Conservation (phyloP, 495 filamentous ascomycete species). For the Lophiostoma macrostomum region DNA sequence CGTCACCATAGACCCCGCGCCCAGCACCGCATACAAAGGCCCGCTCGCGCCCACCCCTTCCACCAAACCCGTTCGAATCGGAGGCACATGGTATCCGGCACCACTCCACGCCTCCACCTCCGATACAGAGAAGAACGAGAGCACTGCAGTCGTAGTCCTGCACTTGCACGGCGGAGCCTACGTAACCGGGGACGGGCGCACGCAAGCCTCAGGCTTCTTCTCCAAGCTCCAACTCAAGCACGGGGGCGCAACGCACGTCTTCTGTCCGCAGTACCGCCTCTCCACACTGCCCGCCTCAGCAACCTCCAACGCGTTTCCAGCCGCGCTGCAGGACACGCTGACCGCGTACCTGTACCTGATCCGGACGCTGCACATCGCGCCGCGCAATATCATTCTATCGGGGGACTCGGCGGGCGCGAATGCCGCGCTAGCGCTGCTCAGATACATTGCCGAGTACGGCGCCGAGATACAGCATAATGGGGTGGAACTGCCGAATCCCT, state of each 20-base stretch:
- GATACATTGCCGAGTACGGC: slow-evolving; percentile 34
- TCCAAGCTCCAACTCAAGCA: slow-evolving; percentile 32
- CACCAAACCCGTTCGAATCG: slow-evolving; percentile 38
- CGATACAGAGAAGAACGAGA: too few species aligned
- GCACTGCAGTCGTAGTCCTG: slow-evolving; percentile 39
- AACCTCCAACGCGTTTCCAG: slow-evolving; percentile 36
- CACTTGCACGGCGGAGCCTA: slow-evolving; percentile 55
- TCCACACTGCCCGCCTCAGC: slow-evolving; percentile 22
- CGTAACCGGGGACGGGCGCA: slow-evolving; percentile 43
- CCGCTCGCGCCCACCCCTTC: slow-evolving; percentile 31
- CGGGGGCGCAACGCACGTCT: slow-evolving; percentile 24
- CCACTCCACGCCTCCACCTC: not conserved
- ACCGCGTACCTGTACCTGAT: slow-evolving; percentile 34
- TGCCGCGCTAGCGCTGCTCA: slow-evolving; percentile 27
- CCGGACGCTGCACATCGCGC: slow-evolving; percentile 26
- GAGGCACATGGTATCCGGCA: slow-evolving; percentile 43
- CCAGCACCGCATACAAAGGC: slow-evolving; percentile 31
- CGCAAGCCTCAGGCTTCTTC: slow-evolving; percentile 42
- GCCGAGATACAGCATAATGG: too few species aligned
- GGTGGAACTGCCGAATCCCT: slow-evolving; percentile 13
- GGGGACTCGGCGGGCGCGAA: slow-evolving; percentile 40
- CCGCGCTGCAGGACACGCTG: slow-evolving; percentile 36
- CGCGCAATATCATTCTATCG: slow-evolving; percentile 27
- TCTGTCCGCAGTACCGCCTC: slow-evolving; percentile 37
- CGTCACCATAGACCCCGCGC: slow-evolving; percentile 33